Base-by-base conservation (phyloP, 805 yeast species). In the Ogataea pilisensis region DNA sequence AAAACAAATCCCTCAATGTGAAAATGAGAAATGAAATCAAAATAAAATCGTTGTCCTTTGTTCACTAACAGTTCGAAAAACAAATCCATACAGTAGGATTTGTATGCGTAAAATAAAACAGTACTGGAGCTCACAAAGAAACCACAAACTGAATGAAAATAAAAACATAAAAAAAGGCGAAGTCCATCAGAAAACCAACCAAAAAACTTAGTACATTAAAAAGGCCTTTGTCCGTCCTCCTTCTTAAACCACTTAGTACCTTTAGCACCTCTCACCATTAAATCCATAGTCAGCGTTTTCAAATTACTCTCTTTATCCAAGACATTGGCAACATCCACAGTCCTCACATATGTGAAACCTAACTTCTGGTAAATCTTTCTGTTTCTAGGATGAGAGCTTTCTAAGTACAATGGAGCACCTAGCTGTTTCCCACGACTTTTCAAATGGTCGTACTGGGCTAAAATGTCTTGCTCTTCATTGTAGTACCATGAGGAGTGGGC, bases 311-410 rank as follows among this genome's bases (percentile, higher is more conserved):
- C 49, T 12, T 48, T 49, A 43, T 60, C 56, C 14, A 42, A 32
- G 12, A 64, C 59, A 9, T 60, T 51, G 13, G 67, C 68, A 27
- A 64, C 64, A 20, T 57, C 50, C 29, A 60, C 64, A 3, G 65
- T 64, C 42, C 61, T 55, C 28, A 64, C 55, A 44, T 54, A 64
- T 8, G 67, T 63, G 47, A 76, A 78, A 16, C 81, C 82, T 50
- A 76, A 61, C 54, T 75, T 75, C 44, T 67, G 66, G 56, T 78
- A 78, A 42, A 78, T 75, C 40, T 61, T 64, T 27, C 77, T 63
- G 54, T 78, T 78, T 40, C 69, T 65, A 9, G 73, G 73, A 58
- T 75, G 76, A 20, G 83, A 75, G 35, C 78, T 69, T 57, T 78
- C 85, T 45, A 78, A 66, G 56, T 78, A 78, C 42, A 70, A 57